phyloP scores from a whole-genome alignment of 306 rosid genomes.

The Begonia fuchsioides region DNA sequence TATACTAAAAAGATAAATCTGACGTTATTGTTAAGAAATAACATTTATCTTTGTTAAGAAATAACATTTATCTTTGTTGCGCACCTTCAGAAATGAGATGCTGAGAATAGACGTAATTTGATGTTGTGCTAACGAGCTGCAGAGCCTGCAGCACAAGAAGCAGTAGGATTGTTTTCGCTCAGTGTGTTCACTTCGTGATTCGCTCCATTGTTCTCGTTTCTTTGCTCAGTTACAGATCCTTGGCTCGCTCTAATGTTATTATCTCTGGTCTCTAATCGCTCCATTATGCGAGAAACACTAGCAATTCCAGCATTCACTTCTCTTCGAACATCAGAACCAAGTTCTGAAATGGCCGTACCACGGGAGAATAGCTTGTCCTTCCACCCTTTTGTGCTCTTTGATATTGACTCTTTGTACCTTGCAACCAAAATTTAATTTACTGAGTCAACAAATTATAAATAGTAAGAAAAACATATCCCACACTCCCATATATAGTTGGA shows the following conservation, averaged over 20 bases:
- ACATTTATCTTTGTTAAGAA: too few species aligned
- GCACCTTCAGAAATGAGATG: conserved; percentile 59
- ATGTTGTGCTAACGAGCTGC: conserved; percentile 23
- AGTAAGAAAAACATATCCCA: too few species aligned
- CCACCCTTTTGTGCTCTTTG: conserved; percentile 81
- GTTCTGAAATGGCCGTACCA: conserved; percentile 41
- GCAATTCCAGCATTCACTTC: conserved; percentile 48
- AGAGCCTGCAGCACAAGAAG: conserved; percentile 37
- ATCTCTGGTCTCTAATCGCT: conserved; percentile 39
- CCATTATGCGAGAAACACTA: conserved; percentile 47
- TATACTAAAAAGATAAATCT: too few species aligned
- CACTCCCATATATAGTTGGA: not conserved
- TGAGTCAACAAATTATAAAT: not conserved
- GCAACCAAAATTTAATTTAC: not conserved
- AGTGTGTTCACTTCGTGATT: conserved; percentile 21
- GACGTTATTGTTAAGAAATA: too few species aligned
- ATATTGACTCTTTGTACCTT: conserved; percentile 82
- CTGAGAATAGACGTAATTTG: conserved; percentile 37
- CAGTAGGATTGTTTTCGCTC: conserved; percentile 14
- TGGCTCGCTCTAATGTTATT: conserved; percentile 12
- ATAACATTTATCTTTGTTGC: too few species aligned
- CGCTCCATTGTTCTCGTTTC: conserved; percentile 24
- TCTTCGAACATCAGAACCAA: conserved; percentile 39
- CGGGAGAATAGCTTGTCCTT: conserved; percentile 68
- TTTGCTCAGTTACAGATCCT: conserved; percentile 20